Evolutionary conservation across 2,329 filamentous ascomycete genomes (phyloP), one percentile per base, ranked within the genome.

Genomic region (Waltergamsia citrina): DNA sequence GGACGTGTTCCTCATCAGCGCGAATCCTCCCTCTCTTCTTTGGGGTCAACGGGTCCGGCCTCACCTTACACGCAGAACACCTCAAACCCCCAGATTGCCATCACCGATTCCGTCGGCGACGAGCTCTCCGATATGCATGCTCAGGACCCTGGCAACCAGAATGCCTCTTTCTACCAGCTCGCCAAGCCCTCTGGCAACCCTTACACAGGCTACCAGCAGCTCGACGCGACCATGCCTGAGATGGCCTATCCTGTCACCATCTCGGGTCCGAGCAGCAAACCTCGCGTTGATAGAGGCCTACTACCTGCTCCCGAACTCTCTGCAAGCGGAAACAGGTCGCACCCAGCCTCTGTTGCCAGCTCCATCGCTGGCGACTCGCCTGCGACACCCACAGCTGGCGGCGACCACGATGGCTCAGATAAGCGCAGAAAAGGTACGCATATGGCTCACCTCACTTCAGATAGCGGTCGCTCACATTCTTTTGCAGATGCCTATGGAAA

Each of bases 11-110:
- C 61, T 18, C 74, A 79, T 45, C 64, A 78, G 29, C 68, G 74
- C 43, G 73, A 78, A 42, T 72, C 74, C 3, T 78, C 74, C 6
- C 56, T 75, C 24, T 78, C 74, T 0, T 78, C 75, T 0, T 46
- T 78, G 26, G 72, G 70, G 9, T 78, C 74, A 1, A 63, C 69
- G 23, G 71, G 69, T n/a, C 74, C 74, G 14, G 61, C 67, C 0
- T 79, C 75, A 14, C 74, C 74, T 4, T 78, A 64, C 49, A 67
- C 63, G 25, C 58, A 65, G 37, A 73, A 62, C 46, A 68, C 62
- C 2, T 64, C 71, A 24, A 72, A 76, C 40, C 74, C 74, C 3
- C 71, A 75, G 7, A 73, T 79, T 32, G 69, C 70, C 17, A 54
- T 73, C 11, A 63, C 59, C 29, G 71, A 75, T 41, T 55, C 67